Conservation (phyloP, 2,329 filamentous ascomycete genomes). For the Acrocalymma vagum region DNA sequence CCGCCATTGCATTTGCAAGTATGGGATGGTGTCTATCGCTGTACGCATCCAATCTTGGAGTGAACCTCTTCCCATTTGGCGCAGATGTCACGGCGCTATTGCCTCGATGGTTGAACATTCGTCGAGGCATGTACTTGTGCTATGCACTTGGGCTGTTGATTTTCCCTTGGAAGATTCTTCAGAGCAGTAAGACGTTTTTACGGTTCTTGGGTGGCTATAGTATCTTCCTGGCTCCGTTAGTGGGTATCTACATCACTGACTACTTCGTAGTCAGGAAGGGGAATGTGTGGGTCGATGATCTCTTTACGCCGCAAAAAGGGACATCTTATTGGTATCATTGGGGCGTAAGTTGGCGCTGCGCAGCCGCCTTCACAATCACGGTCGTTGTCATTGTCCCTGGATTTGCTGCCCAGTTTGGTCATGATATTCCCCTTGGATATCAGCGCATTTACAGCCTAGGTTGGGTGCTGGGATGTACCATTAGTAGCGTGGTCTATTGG, state of each 20-base stretch:
- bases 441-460: conserved; percentile 14
- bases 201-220: conserved; percentile 35
- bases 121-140: conserved; percentile 39
- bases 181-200: conserved; percentile 28
- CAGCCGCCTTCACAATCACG: conserved; percentile 9
- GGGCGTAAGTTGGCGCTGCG: conserved; percentile 14
- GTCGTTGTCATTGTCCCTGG: conserved; percentile 11
- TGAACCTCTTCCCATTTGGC: conserved; percentile 36
- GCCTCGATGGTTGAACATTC: conserved; percentile 35
- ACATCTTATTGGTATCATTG: conserved; percentile 9
- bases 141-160: conserved; percentile 36
- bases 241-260: conserved; percentile 24
- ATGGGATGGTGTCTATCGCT: conserved; percentile 34
- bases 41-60: conserved; percentile 34
- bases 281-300: conserved; percentile 18
- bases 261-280: conserved; percentile 28
- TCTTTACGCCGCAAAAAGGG: conserved; percentile 16
- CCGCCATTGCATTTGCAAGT: conserved; percentile 32
- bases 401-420: conserved; percentile 16
- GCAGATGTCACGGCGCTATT: conserved; percentile 32
- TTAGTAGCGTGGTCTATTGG: conserved; percentile 8
- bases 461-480: conserved; percentile 12
- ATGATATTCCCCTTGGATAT: conserved; percentile 13
- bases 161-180: conserved; percentile 38
- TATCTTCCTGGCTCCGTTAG: conserved; percentile 36